A percentile compares a stretch with the other conserved stretches of the same genome.
These are phyloP conservation scores for Pogostemon cablin DNA, from an alignment of 257 asterid species.

Conservation along the genomic window DNA sequence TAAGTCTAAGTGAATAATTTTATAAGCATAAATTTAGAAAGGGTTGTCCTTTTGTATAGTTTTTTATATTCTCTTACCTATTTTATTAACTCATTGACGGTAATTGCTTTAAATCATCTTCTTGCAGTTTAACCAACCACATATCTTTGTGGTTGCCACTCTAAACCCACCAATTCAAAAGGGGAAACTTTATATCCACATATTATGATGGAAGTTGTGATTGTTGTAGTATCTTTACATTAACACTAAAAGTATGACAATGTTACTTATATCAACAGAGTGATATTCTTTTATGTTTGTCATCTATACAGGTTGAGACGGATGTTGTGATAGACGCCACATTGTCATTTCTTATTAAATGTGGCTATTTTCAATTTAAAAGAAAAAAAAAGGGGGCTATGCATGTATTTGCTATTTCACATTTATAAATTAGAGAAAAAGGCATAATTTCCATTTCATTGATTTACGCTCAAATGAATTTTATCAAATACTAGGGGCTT, in stretches of 20 bases:
- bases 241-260: slow-evolving; percentile 3
- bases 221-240: slow-evolving; percentile 5
- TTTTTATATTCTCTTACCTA: neutral
- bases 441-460: neutral
- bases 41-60: too few species aligned
- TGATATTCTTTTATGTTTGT: neutral
- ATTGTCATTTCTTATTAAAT: slow-evolving; percentile 24
- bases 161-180: slow-evolving; percentile 98
- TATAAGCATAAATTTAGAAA: neutral
- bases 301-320: slow-evolving; percentile 66
- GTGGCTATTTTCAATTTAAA: slow-evolving; percentile 5
- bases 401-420: neutral
- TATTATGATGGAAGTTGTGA: slow-evolving; percentile 79
- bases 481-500: slow-evolving; percentile 64
- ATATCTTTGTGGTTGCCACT: slow-evolving; percentile 79
- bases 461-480: neutral
- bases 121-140: slow-evolving; percentile 85
- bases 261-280: neutral
- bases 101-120: slow-evolving; percentile 8
- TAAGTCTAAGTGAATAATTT: neutral
- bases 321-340: slow-evolving; percentile 65
- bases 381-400: neutral
- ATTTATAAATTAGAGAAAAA: neutral
- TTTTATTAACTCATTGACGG: neutral
- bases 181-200: slow-evolving; percentile 91